Evolutionary conservation across 805 yeast genomes (phyloP).

Genomic region (Saturnispora quitensis): DNA sequence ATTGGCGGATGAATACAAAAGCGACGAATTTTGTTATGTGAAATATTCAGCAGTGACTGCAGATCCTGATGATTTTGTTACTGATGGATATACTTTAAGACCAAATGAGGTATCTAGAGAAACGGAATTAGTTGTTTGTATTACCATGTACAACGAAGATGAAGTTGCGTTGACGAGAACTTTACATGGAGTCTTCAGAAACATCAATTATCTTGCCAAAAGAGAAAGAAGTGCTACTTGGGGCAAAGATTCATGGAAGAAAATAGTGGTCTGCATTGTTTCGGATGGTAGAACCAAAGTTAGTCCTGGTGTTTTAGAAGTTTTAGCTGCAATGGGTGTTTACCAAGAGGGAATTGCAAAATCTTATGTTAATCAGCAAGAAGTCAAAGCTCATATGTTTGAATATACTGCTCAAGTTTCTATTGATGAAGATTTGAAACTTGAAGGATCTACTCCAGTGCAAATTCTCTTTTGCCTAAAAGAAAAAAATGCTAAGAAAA

Average conservation of each 20-base stretch:
- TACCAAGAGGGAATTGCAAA: conserved; percentile 97
- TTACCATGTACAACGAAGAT: conserved; percentile 97
- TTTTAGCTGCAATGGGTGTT: conserved; percentile 89
- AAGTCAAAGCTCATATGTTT: conserved; percentile 87
- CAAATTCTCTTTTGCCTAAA: conserved; percentile 89
- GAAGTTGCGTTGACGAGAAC: conserved; percentile 86
- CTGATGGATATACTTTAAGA: conserved; percentile 76
- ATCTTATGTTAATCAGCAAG: conserved; percentile 83
- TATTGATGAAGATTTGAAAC: conserved; percentile 78
- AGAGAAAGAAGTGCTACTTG: conserved; percentile 78
- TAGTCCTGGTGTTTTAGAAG: conserved; percentile 73
- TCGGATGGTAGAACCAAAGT: conserved; percentile 94
- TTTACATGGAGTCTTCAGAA: conserved; percentile 87
- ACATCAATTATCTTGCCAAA: conserved; percentile 77
- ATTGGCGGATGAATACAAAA: conserved; percentile 67
- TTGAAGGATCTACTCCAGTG: conserved; percentile 91
- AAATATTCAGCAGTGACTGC: conserved; percentile 95
- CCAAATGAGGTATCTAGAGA: conserved; percentile 83
- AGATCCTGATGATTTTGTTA: conserved; percentile 77
- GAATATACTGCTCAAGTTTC: conserved; percentile 96
- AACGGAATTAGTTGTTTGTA: conserved; percentile 83
- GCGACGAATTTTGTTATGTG: conserved; percentile 93
- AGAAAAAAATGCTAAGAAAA: conserved; percentile 85
- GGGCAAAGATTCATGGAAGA: conserved; percentile 98
- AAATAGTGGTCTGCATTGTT: conserved; percentile 82